phyloP scores from a whole-genome alignment of 805 yeast genomes.

The Lipomyces lipofer region DNA sequence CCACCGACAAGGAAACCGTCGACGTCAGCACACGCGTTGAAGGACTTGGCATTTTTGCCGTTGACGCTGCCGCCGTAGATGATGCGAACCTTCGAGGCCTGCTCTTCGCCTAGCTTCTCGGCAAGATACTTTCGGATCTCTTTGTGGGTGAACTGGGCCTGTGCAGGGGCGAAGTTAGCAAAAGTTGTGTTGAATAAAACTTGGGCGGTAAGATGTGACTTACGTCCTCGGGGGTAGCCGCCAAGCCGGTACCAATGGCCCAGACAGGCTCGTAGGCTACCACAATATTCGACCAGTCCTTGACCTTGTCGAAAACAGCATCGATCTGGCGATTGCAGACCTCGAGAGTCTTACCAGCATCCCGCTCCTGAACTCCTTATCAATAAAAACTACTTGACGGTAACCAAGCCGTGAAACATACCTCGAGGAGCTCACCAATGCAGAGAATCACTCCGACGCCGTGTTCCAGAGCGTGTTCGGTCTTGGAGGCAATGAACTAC shows the following conservation, averaged over 20 bases:
- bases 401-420: background rate
- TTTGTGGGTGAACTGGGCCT: constrained; percentile 90
- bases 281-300: constrained; percentile 90
- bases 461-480: constrained; percentile 86
- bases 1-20: constrained; percentile 99
- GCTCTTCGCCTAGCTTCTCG: constrained; percentile 71
- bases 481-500: constrained; percentile 83
- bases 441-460: constrained; percentile 92
- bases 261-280: constrained; percentile 99
- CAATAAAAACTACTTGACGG: background rate
- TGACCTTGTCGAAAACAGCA: constrained; percentile 77
- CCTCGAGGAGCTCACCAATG: constrained; percentile 74
- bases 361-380: constrained; percentile 79
- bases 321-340: constrained; percentile 87
- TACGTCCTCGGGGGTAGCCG: constrained; percentile 91
- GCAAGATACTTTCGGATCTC: constrained; percentile 81
- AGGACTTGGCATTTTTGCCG: constrained; percentile 86
- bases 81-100: constrained; percentile 80
- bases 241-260: constrained; percentile 99
- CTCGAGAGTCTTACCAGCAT: constrained; percentile 79
- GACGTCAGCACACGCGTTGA: constrained; percentile 89
- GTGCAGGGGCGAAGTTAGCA: too few species aligned
- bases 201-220: too few species aligned
- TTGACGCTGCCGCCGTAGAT: constrained; percentile 98
- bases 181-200: too few species aligned